phyloP scores from a whole-genome alignment of 495 filamentous ascomycete genomes.

The Annulohypoxylon bovei region DNA sequence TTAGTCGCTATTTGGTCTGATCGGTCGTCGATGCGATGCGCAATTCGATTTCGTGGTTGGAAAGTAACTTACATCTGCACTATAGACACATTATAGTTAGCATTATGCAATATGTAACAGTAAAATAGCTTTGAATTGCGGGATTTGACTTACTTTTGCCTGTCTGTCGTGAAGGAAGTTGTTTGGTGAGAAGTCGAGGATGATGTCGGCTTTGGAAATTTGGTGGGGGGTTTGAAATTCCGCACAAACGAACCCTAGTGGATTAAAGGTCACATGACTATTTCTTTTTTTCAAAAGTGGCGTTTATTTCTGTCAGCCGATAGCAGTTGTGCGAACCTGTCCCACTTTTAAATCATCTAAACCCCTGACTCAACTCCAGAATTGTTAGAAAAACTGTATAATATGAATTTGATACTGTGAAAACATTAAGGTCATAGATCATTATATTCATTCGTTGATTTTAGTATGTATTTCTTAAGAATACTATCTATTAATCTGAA shows the following conservation, averaged over 20 bases:
- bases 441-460: background rate
- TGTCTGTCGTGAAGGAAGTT: conserved; percentile 34
- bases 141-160: conserved; percentile 50
- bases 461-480: background rate
- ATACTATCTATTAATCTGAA: conserved; percentile 8
- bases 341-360: too few species aligned
- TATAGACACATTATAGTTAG: conserved; percentile 35
- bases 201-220: conserved; percentile 37
- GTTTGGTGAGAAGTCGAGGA: conserved; percentile 32
- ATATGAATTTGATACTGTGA: background rate
- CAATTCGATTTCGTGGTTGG: conserved; percentile 5
- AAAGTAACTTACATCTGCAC: conserved; percentile 55
- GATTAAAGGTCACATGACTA: conserved; percentile 32
- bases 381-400: too few species aligned
- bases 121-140: background rate
- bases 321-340: background rate
- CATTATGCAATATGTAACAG: background rate
- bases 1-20: conserved; percentile 32
- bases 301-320: conserved; percentile 9
- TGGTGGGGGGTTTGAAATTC: conserved; percentile 44
- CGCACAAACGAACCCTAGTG: conserved; percentile 40
- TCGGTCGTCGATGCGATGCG: conserved; percentile 16
- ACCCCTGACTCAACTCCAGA: background rate
- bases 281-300: conserved; percentile 23
- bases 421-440: background rate